These are phyloP conservation scores for Russula dissimulans DNA, from an alignment of 768 basidiomycete species.

Conservation along the genomic window DNA sequence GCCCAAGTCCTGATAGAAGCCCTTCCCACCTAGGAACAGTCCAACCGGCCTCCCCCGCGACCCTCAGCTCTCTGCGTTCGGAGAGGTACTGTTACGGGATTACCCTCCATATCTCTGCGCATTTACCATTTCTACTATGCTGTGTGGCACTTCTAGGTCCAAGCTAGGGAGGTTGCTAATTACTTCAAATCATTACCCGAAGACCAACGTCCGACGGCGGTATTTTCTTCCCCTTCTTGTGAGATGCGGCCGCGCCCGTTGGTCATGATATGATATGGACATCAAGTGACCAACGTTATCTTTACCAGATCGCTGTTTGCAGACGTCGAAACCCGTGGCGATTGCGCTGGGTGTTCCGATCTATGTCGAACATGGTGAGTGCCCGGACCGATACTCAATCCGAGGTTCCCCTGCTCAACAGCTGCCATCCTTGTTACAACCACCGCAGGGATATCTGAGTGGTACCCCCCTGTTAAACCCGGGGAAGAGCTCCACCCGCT, in stretches of 20 bases:
- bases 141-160: slow-evolving; percentile 34
- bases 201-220: slow-evolving; percentile 60
- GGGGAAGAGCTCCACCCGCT: slow-evolving; percentile 70
- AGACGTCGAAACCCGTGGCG: slow-evolving; percentile 63
- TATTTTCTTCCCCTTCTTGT: slow-evolving; percentile 86
- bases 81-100: slow-evolving; percentile 39
- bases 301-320: slow-evolving; percentile 70
- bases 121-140: background rate
- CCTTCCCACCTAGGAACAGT: slow-evolving; percentile 38
- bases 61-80: slow-evolving; percentile 62
- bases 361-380: slow-evolving; percentile 67
- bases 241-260: slow-evolving; percentile 18
- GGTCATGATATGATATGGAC: no score
- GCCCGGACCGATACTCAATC: no score
- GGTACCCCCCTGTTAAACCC: slow-evolving; percentile 65
- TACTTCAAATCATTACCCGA: slow-evolving; percentile 58
- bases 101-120: background rate
- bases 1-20: no score
- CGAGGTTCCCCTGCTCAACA: no score
- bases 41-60: slow-evolving; percentile 62
- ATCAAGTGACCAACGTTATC: no score
- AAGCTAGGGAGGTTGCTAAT: slow-evolving; percentile 63
- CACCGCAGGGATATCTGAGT: slow-evolving; percentile 55
- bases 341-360: slow-evolving; percentile 56
- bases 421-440: background rate